Base-by-base conservation (phyloP, 345 rosid species). In the Salix dunnii region DNA sequence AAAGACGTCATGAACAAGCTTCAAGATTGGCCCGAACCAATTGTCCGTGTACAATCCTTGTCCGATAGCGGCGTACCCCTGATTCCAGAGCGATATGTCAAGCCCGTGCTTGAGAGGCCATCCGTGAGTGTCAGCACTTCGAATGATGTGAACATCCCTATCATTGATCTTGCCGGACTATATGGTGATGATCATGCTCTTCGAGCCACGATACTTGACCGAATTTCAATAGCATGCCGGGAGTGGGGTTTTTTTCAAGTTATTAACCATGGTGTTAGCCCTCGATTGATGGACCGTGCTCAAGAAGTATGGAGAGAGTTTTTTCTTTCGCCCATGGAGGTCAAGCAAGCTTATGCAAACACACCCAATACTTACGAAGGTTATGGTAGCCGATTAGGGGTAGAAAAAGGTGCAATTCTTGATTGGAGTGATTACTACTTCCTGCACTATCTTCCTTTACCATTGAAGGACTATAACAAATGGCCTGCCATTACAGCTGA, bases 231-330 rank as follows among this genome's bases (percentile, higher is more conserved):
- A 33, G 98, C 98, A 1, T 91, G 98, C 74, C 82, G 90, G 4
- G 88, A 86, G 58, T 96, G 99, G 99, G 99, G 99, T 0, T 96
- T 96, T 40, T 93, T 94, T 82, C 98, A 96, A 70, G 97, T 89
- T 13, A 76, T 91, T 4, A 94, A 92, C 86, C 99, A 96, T 38
- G 98, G 99, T 2, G 90, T 96, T 20, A 49, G 72, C 38, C 90
- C 77, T 3, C 87, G 79, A 49, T 79, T 94, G 61, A 90, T 96
- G 97, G 95, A 91, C 78, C 73, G 58, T 12, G 88, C 88, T 6
- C 80, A 92, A 0, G 90, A 89, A 71, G 82, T 4, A 9, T 96
- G 98, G 97, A 84, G 98, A 12, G 86, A 88, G 69, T 95, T 95
- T 64, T 95, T 95, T 71, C 96, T 90, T 76, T 55, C 72, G 61